These are phyloP conservation scores for Bacidia gigantensis DNA, from an alignment of 495 filamentous ascomycete species.

Conservation along the genomic window DNA sequence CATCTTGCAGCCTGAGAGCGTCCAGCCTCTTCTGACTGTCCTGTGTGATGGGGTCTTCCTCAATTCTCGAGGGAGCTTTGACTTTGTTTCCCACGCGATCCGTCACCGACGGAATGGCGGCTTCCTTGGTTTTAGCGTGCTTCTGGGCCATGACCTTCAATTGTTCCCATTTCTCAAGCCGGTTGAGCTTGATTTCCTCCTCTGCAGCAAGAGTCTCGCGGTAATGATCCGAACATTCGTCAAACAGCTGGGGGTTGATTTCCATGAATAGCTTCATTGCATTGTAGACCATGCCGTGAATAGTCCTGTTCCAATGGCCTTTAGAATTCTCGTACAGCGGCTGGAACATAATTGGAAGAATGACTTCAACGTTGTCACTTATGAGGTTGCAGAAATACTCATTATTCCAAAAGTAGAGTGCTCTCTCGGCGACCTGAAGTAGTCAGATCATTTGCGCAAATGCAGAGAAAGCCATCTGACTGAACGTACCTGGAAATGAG, in stretches of 20 bases:
- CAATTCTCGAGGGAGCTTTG: constrained; percentile 39
- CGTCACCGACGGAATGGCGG: constrained; percentile 26
- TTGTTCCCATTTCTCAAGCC: constrained; percentile 75
- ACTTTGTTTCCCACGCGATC: constrained; percentile 27
- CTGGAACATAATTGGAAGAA: constrained; percentile 98
- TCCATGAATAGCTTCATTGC: constrained; percentile 99
- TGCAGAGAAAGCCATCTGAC: background rate
- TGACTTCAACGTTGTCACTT: constrained; percentile 96
- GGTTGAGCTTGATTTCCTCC: constrained; percentile 57
- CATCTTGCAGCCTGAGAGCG: constrained; percentile 72
- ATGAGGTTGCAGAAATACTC: constrained; percentile 99
- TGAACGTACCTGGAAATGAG: constrained; percentile 74
- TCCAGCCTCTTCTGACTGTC: constrained; percentile 76
- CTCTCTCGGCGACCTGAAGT: constrained; percentile 73
- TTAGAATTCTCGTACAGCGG: constrained; percentile 98
- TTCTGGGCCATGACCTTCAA: constrained; percentile 66
- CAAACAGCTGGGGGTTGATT: constrained; percentile 96
- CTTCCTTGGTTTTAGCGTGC: constrained; percentile 38
- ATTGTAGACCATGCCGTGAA: constrained; percentile 99
- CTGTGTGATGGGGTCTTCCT: constrained; percentile 65
- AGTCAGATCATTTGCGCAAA: constrained; percentile 6
- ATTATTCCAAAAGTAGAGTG: constrained; percentile 99
- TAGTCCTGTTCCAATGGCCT: constrained; percentile 97
- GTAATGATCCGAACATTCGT: constrained; percentile 96
- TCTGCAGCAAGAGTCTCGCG: constrained; percentile 91